phyloP scores from a whole-genome alignment of 331 rosid species.

The Saraca asoca region DNA sequence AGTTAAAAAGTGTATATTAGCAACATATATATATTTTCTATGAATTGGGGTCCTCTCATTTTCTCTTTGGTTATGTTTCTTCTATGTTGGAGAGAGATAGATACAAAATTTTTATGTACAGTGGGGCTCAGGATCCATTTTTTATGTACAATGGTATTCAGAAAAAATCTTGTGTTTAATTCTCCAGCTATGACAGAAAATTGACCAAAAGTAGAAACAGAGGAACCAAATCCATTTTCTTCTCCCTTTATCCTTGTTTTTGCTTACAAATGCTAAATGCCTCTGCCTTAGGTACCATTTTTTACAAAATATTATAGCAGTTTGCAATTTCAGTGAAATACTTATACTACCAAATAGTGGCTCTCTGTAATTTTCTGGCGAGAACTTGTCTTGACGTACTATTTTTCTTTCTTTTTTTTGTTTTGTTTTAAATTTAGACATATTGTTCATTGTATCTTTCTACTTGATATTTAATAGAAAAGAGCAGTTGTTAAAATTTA shows the following conservation, averaged over 20 bases:
- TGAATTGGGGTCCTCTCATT: too few relatives aligned
- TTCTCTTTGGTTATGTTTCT: background rate
- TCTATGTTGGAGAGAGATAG: too few relatives aligned
- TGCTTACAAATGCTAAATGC: constrained; percentile 32
- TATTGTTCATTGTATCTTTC: constrained; percentile 24
- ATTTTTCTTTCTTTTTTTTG: too few relatives aligned
- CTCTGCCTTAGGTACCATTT: constrained; percentile 39
- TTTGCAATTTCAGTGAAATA: constrained; percentile 27
- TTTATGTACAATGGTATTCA: too few relatives aligned
- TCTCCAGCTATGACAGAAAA: too few relatives aligned
- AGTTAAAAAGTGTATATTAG: constrained; percentile 50
- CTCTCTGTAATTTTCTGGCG: constrained; percentile 29
- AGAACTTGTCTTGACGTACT: constrained; percentile 32
- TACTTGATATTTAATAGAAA: constrained; percentile 1
- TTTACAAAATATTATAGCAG: constrained; percentile 34
- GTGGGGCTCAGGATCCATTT: too few relatives aligned
- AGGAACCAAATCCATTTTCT: too few relatives aligned
- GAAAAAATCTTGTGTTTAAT: too few relatives aligned
- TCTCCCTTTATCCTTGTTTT: too few relatives aligned
- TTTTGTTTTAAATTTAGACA: constrained; percentile 29
- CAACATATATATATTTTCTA: constrained; percentile 34
- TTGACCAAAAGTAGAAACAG: too few relatives aligned
- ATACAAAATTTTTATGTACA: too few relatives aligned
- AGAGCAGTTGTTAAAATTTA: background rate
- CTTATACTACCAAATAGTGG: constrained; percentile 32